phyloP scores from a whole-genome alignment of 805 yeast species.

The Lachancea nothofagi region DNA sequence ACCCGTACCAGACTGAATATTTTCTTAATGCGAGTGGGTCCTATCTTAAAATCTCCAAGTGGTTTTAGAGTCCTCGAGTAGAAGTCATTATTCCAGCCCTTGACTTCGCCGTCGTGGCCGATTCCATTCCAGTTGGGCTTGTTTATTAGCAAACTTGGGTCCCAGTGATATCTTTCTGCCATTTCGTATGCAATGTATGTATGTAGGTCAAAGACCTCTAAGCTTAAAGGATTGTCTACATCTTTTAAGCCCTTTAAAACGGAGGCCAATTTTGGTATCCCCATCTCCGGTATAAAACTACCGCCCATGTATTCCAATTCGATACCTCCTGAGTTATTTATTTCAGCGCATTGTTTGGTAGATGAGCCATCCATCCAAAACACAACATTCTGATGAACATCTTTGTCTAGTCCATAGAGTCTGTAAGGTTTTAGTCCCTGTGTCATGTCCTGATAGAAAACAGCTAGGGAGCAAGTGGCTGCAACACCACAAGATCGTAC shows the following conservation, averaged over 20 bases:
- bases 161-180: slow-evolving; percentile 18
- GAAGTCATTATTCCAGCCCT: slow-evolving; percentile 43
- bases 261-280: slow-evolving; percentile 46
- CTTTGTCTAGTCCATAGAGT: slow-evolving; percentile 24
- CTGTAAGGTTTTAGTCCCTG: slow-evolving; percentile 30
- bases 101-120: slow-evolving; percentile 53
- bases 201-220: slow-evolving; percentile 47
- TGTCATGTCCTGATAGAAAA: slow-evolving; percentile 25
- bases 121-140: slow-evolving; percentile 20
- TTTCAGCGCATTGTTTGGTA: slow-evolving; percentile 27
- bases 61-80: slow-evolving; percentile 20
- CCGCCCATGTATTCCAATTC: slow-evolving; percentile 37
- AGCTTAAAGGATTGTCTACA: slow-evolving; percentile 8
- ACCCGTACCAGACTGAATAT: slow-evolving; percentile 23
- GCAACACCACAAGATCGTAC: slow-evolving; percentile 37
- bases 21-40: slow-evolving; percentile 7
- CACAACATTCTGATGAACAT: slow-evolving; percentile 37
- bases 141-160: slow-evolving; percentile 1
- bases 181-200: slow-evolving; percentile 37
- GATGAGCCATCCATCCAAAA: slow-evolving; percentile 59
- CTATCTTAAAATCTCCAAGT: slow-evolving; percentile 25
- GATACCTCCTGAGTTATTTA: slow-evolving; percentile 24
- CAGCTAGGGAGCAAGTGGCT: slow-evolving; percentile 59
- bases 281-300: slow-evolving; percentile 51
- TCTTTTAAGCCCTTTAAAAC: slow-evolving; percentile 29